Percentiles rank a stretch among this genome's conserved stretches.
Conservation (phyloP, 108 stramenopile species). For the Pseudonitzschia delicatissima region DNA sequence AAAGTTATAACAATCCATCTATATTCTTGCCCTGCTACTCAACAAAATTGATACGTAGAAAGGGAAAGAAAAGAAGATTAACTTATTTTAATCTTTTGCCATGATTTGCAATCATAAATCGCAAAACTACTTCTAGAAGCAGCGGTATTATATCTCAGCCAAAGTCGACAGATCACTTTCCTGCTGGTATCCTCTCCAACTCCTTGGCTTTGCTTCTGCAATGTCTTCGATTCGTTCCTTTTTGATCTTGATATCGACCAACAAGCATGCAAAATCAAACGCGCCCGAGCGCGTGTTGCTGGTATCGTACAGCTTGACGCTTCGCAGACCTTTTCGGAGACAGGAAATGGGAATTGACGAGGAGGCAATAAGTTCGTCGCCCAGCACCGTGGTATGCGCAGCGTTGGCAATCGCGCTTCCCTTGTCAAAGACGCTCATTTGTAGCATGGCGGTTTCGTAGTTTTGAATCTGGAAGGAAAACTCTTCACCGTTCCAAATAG, state of each 20-base stretch:
- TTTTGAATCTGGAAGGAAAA: constrained; percentile 58
- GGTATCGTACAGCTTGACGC: constrained; percentile 76
- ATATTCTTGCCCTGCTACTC: too few relatives aligned
- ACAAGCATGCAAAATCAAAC: constrained; percentile 78
- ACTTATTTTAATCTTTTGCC: too few relatives aligned
- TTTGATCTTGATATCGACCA: constrained; percentile 52
- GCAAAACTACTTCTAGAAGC: too few relatives aligned
- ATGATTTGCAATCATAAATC: too few relatives aligned
- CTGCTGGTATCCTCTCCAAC: too few relatives aligned
- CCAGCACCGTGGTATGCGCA: not conserved
- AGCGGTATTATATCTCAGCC: too few relatives aligned
- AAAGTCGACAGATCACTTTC: too few relatives aligned
- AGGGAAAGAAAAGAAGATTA: too few relatives aligned
- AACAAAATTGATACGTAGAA: too few relatives aligned
- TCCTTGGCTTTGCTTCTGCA: too few relatives aligned
- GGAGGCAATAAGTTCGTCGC: constrained; percentile 69
- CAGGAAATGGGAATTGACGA: constrained; percentile 84
- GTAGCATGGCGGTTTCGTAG: constrained; percentile 66
- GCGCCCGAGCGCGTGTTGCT: constrained; percentile 77
- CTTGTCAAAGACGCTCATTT: constrained; percentile 67
- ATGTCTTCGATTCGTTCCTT: not conserved
- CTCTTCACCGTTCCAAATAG: constrained; percentile 64
- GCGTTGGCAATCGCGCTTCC: not conserved
- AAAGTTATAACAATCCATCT: too few relatives aligned
- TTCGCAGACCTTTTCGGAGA: constrained; percentile 76